Evolutionary conservation across 2,329 filamentous ascomycete species (phyloP).

Genomic region (Didymella sp.): DNA sequence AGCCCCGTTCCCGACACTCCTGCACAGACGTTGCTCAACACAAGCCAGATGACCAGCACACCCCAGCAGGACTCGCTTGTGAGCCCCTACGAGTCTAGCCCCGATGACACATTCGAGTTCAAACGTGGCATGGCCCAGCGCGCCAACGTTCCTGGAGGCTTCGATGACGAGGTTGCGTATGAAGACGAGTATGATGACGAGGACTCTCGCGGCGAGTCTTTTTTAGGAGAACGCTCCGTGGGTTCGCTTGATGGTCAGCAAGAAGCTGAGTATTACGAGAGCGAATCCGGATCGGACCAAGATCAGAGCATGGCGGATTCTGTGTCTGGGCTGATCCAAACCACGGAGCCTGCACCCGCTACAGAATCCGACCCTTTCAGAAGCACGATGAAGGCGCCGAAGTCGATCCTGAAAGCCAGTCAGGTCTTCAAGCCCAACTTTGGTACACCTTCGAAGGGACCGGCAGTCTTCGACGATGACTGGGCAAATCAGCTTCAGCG

Average conservation of each 20-base stretch:
- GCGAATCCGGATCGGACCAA: constrained; percentile 74
- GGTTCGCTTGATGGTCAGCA: constrained; percentile 70
- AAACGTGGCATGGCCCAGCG: constrained; percentile 59
- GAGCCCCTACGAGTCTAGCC: constrained; percentile 52
- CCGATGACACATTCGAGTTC: constrained; percentile 64
- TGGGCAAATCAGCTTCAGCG: constrained; percentile 95
- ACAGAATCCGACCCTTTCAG: constrained; percentile 40
- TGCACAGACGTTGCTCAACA: constrained; percentile 39
- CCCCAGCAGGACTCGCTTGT: constrained; percentile 48
- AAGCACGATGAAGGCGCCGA: constrained; percentile 49
- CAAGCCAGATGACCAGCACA: constrained; percentile 44
- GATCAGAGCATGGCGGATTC: constrained; percentile 79
- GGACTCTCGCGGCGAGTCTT: constrained; percentile 67
- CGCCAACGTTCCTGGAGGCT: constrained; percentile 76
- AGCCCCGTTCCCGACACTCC: constrained; percentile 56
- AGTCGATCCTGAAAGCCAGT: constrained; percentile 58
- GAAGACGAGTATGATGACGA: constrained; percentile 62
- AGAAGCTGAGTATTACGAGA: constrained; percentile 69
- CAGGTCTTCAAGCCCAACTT: constrained; percentile 43
- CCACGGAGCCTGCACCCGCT: constrained; percentile 71
- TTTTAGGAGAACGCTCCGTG: constrained; percentile 92
- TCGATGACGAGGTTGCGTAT: constrained; percentile 68
- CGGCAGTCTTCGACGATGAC: constrained; percentile 71
- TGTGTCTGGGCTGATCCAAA: constrained; percentile 74
- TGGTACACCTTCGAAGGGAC: constrained; percentile 62